Percentiles rank a stretch among this genome's conserved stretches.
Conservation (phyloP, 192 early-diverging fungal genomes). For the Haplosporangium gracile region DNA sequence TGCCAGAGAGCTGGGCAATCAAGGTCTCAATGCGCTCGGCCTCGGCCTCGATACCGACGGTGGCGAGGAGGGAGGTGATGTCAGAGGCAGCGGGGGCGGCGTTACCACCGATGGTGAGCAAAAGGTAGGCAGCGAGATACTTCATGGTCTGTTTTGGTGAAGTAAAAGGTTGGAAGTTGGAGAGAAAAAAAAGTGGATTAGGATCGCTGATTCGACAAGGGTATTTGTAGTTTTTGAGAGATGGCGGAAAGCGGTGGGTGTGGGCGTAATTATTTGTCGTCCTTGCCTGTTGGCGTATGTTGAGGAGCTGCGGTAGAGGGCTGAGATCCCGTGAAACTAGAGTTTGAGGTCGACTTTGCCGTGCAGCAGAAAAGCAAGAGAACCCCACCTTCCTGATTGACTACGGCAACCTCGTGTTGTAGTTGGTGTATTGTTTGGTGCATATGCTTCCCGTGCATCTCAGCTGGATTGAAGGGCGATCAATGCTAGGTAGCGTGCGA, state of each 20-base stretch:
- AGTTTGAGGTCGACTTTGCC: conserved; percentile 4
- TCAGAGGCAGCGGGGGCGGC: conserved; percentile 78
- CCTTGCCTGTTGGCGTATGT: background rate
- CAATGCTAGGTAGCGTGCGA: background rate
- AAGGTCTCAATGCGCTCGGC: conserved; percentile 82
- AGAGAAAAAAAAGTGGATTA: conserved; percentile 1
- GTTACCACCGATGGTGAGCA: conserved; percentile 92
- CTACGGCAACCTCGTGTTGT: conserved; percentile 13
- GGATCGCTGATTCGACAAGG: background rate
- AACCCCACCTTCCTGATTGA: background rate
- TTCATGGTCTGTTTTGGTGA: conserved; percentile 76
- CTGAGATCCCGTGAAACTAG: no score
- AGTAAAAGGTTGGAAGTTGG: background rate
- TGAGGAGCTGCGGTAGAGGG: no score
- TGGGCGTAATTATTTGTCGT: background rate
- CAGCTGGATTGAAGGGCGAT: background rate
- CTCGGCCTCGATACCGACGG: conserved; percentile 96
- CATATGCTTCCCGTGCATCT: background rate
- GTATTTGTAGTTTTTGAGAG: background rate
- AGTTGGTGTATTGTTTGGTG: no score
- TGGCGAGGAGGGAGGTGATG: conserved; percentile 86
- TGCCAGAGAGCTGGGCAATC: conserved; percentile 87
- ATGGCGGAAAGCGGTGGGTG: background rate
- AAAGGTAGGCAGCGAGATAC: conserved; percentile 98
- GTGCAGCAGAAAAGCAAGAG: background rate